These are phyloP conservation scores for Tympanopsis confertula DNA, from an alignment of 2,329 filamentous ascomycete species.

Conservation along the genomic window DNA sequence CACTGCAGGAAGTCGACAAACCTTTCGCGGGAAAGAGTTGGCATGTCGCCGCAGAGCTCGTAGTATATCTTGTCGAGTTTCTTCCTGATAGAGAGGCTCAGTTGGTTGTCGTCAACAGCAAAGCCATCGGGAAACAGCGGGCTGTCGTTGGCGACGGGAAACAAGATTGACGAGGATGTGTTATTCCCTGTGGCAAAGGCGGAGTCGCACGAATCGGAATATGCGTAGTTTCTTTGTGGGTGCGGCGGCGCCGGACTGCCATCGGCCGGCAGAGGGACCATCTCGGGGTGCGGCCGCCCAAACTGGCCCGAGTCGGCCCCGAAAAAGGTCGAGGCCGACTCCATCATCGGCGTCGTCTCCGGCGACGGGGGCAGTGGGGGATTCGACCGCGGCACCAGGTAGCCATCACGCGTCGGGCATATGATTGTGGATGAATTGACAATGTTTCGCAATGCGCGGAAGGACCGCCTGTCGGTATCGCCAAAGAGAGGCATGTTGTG, in stretches of 20 bases:
- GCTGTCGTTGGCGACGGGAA: too few species aligned
- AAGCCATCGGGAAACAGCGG: too few species aligned
- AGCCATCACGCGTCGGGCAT: slow-evolving; percentile 14
- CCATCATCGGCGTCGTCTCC: slow-evolving; percentile 5
- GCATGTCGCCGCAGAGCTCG: slow-evolving; percentile 22
- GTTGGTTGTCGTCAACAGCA: slow-evolving; percentile 23
- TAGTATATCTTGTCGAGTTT: slow-evolving; percentile 36
- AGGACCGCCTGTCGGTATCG: slow-evolving; percentile 18
- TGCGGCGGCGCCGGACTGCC: too few species aligned
- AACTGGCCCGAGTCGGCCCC: too few species aligned
- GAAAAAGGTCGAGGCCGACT: slow-evolving; percentile 3
- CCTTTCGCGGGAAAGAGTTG: slow-evolving; percentile 19
- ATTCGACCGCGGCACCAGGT: slow-evolving; percentile 7
- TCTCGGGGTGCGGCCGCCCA: too few species aligned
- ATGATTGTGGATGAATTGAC: slow-evolving; percentile 19
- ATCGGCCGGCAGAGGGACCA: too few species aligned
- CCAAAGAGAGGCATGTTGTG: slow-evolving; percentile 27
- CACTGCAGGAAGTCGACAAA: slow-evolving; percentile 36
- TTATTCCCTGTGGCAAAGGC: too few species aligned
- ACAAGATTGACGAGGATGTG: too few species aligned
- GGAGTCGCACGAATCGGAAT: too few species aligned
- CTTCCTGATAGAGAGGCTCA: slow-evolving; percentile 35
- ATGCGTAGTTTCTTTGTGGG: too few species aligned
- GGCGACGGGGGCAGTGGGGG: slow-evolving; percentile 7
- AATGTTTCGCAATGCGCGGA: slow-evolving; percentile 16